Evolutionary conservation across 2,329 filamentous ascomycete species (phyloP).

Genomic region (Capronia americana): DNA sequence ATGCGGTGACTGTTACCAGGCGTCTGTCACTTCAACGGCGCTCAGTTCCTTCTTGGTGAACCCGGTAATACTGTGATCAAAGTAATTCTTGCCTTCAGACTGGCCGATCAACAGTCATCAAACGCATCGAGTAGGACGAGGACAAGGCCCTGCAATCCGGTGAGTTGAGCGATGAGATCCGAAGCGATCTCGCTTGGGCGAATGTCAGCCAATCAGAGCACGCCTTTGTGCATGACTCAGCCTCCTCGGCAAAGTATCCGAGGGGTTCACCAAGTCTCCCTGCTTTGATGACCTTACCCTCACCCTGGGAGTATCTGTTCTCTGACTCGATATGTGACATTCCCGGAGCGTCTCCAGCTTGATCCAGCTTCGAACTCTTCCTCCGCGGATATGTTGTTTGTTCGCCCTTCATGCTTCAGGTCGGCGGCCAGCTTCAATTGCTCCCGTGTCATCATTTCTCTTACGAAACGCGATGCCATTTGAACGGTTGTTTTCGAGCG

Average conservation of each 20-base stretch:
- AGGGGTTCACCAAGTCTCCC: background rate
- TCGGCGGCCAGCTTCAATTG: background rate
- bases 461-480: background rate
- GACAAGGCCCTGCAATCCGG: background rate
- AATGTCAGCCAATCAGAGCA: background rate
- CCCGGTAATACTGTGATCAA: background rate
- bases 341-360: constrained; percentile 1
- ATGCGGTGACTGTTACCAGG: background rate
- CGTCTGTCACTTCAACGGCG: background rate
- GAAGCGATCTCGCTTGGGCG: background rate
- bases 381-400: background rate
- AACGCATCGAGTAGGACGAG: background rate
- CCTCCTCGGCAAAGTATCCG: constrained; percentile 4
- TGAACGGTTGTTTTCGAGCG: background rate
- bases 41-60: background rate
- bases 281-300: background rate
- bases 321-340: background rate
- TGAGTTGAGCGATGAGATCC: background rate
- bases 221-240: background rate
- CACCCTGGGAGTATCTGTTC: background rate
- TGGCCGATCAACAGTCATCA: background rate
- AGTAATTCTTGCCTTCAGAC: background rate
- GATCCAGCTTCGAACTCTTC: background rate
- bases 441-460: background rate
- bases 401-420: background rate